Conservation (phyloP, 202 grass and related monocot genomes). For the Hordeum pubiflorum region DNA sequence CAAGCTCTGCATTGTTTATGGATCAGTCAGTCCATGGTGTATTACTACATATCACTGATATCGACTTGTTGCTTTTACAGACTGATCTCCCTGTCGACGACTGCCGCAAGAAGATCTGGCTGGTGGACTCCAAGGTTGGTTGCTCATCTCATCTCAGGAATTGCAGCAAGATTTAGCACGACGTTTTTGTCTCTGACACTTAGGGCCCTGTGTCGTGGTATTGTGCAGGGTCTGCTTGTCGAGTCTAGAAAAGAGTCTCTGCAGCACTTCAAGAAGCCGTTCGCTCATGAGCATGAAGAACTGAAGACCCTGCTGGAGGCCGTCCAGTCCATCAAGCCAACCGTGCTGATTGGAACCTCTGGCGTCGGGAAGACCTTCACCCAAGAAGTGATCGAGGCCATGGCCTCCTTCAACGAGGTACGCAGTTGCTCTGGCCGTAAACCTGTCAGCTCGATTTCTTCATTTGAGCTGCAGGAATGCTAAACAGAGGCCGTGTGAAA, state of each 20-base stretch:
- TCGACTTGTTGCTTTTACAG: conserved; percentile 8
- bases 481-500: not conserved
- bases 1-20: not conserved
- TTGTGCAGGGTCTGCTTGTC: conserved; percentile 76
- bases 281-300: conserved; percentile 81
- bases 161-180: not conserved
- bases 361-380: conserved; percentile 89
- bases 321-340: conserved; percentile 75
- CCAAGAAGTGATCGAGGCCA: conserved; percentile 70
- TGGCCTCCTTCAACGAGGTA: conserved; percentile 78
- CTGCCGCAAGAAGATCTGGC: conserved; percentile 90
- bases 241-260: conserved; percentile 63
- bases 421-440: not conserved
- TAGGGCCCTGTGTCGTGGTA: not conserved
- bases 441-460: not conserved
- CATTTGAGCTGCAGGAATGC: not conserved
- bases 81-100: conserved; percentile 57
- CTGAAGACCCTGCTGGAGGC: conserved; percentile 63
- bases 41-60: not conserved
- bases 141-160: not conserved
- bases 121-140: conserved; percentile 80
- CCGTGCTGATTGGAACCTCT: conserved; percentile 86
- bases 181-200: not conserved
- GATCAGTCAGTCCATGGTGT: not conserved
- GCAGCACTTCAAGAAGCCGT: conserved; percentile 93